These are phyloP conservation scores for Ceratocystis destructans DNA, from an alignment of 2,329 filamentous ascomycete genomes.

Conservation along the genomic window DNA sequence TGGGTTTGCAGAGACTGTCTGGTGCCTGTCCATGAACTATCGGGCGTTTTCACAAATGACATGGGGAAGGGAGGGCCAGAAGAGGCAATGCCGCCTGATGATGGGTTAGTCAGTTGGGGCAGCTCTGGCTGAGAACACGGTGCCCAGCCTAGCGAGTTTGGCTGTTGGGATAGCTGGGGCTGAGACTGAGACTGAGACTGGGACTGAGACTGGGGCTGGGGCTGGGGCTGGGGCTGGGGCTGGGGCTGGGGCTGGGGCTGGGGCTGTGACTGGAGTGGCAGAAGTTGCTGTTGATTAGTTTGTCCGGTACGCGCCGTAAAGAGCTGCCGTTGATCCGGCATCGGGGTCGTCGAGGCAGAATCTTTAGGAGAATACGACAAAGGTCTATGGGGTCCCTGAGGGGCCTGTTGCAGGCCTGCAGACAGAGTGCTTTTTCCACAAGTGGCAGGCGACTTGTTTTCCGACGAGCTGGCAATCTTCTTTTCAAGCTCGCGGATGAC, in stretches of 20 bases:
- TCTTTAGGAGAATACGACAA: neutral
- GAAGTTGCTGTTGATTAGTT: neutral
- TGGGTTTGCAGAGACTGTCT: neutral
- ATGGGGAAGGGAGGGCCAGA: neutral
- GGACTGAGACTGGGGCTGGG: neutral
- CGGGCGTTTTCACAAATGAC: neutral
- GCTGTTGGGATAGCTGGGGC: neutral
- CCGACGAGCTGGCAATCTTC: conserved; percentile 7
- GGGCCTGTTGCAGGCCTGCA: neutral
- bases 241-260: neutral
- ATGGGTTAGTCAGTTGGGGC: neutral
- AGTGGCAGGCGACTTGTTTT: neutral
- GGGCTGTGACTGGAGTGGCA: neutral
- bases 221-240: neutral
- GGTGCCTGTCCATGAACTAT: neutral
- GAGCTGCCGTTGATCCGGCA: neutral
- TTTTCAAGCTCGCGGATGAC: conserved; percentile 17
- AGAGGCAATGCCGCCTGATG: neutral
- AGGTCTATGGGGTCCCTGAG: neutral
- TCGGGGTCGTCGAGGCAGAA: neutral
- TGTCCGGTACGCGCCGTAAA: neutral
- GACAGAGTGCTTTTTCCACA: neutral
- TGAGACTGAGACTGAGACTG: neutral
- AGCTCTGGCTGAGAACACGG: conserved; percentile 5
- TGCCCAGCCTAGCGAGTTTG: conserved; percentile 1